Evolutionary conservation across 2,329 filamentous ascomycete species (phyloP), one percentile per base, ranked within the genome.

Genomic region (Nakataea oryzae): DNA sequence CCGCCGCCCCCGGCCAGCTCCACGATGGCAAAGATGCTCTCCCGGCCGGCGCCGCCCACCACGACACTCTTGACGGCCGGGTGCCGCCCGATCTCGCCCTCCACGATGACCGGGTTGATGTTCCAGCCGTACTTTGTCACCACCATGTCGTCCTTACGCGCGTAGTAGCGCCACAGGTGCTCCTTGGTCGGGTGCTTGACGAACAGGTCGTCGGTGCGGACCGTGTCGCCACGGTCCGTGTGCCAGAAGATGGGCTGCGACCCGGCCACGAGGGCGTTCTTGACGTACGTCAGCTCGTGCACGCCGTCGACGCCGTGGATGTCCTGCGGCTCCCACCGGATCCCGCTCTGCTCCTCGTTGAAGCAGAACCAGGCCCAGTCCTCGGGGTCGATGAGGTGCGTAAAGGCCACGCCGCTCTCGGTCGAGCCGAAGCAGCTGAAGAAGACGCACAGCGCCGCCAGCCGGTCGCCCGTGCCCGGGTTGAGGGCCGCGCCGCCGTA

Each of bases 401-500:
- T 59, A 17, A 59, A 59, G 2, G 58, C 58, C 26, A 59, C 58
- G 24, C 58, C 58, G 34, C 58, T 59, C 30, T 59, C 58, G 14
- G 58, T 59, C 34, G 58, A 59, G 8, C 58, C 58, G n/a, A 59
- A 14, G 58, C 58, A 59, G 58, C 58, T 59, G 58, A 59, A 59
- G 26, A 59, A 59, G 3, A 9, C 32, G 26, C 24, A 28, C 14
- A 12, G 58, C 30, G 24, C 58, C 17, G 58, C 58, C 58, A 59
- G 32, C 24, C 9, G 26, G 58, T 59, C 24, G 4, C 58, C 58
- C 6, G 26, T 59, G 34, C 34, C n/a, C n/a, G 58, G 58, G 58
- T 59, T 59, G 34, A 59, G 58, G 13, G 58, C 28, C 12, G 58
- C 58, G 24, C 58, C 58, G 26, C 58, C 58, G 58, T 59, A 59